Percentiles rank a stretch among this genome's conserved stretches.
phyloP scores from a whole-genome alignment of 2,329 filamentous ascomycete genomes.

The Escovopsis sp. region DNA sequence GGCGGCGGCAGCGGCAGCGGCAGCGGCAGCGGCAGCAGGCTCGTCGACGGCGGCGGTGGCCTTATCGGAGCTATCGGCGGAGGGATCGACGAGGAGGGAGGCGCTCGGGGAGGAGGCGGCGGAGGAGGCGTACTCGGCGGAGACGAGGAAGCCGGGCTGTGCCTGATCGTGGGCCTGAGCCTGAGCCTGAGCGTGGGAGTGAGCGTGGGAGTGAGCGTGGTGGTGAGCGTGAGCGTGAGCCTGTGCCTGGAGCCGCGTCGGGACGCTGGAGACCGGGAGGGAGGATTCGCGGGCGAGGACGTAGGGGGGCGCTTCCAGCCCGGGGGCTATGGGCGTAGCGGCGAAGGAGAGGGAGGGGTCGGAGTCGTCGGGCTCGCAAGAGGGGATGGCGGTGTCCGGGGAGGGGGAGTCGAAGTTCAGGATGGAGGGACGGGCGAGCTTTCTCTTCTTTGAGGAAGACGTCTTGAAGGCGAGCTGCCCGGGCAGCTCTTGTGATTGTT shows the following conservation, averaged over 20 bases:
- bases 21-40: too few species aligned
- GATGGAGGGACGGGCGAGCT: constrained; percentile 37
- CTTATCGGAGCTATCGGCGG: constrained; percentile 40
- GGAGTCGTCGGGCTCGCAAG: constrained; percentile 33
- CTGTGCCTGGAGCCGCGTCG: constrained; percentile 33
- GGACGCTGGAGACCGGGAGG: constrained; percentile 33
- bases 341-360: constrained; percentile 36
- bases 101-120: constrained; percentile 42
- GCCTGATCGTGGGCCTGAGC: too few species aligned
- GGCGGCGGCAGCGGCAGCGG: too few species aligned
- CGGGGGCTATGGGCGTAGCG: constrained; percentile 22
- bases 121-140: constrained; percentile 36
- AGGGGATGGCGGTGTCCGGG: constrained; percentile 33
- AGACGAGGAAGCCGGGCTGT: constrained; percentile 20
- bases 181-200: too few species aligned
- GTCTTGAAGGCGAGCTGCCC: constrained; percentile 55
- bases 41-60: too few species aligned
- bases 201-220: too few species aligned
- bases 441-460: constrained; percentile 62
- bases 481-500: constrained; percentile 33
- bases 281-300: constrained; percentile 26
- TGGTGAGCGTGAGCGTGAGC: too few species aligned
- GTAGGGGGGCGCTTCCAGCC: constrained; percentile 25
- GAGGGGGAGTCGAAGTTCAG: constrained; percentile 25
- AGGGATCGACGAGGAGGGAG: constrained; percentile 39